Evolutionary conservation across 139 green algal species (phyloP), one percentile per base, ranked within the genome.

Genomic region (Micractinium conductrix): DNA sequence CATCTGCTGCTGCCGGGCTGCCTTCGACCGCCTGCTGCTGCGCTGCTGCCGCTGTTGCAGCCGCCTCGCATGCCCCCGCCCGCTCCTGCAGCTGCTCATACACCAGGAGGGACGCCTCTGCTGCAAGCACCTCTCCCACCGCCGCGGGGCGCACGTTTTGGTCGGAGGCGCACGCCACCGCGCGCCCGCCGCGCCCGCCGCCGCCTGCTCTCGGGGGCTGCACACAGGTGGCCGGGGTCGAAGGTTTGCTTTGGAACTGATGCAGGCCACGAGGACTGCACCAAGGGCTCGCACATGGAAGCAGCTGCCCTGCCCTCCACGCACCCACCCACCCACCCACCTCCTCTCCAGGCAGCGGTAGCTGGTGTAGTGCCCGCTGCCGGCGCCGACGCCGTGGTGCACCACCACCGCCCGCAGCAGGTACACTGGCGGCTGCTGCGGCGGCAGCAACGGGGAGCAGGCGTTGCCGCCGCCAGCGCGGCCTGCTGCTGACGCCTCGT

Each of bases 101-200:
- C 37, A 85, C 19, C 24, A 85, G 68, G 48, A 85, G 33, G 50
- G 80, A 78, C 0, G 80, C 80, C 50, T 85, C 80, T 63, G 80
- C 68, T 17, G 33, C 43, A 37, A 85, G 69, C 37, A 85, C 80
- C 16, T 85, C 69, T 6, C 43, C 7, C 69, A 70, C 12, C 2
- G 14, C n/a, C 0, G 50, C 80, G 0, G 45, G 45, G 7, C 38
- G 10, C 22, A 85, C 80, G 14, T 28, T 37, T 38, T 85, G 69
- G 37, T 85, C 80, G 26, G 68, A 80, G 17, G 69, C 80, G 4
- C 68, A 14, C 69, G 62, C 80, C 80, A 85, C 55, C 75, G 55
- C 55, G 37, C 37, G 16, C n/a, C 42, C 9, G 35, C 26, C 10
- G 7, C 28, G 21, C 8, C 55, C 26, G 55, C 37, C 26, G 48